Conservation (phyloP, 2,329 filamentous ascomycete species). For the Penicillium sp. region DNA sequence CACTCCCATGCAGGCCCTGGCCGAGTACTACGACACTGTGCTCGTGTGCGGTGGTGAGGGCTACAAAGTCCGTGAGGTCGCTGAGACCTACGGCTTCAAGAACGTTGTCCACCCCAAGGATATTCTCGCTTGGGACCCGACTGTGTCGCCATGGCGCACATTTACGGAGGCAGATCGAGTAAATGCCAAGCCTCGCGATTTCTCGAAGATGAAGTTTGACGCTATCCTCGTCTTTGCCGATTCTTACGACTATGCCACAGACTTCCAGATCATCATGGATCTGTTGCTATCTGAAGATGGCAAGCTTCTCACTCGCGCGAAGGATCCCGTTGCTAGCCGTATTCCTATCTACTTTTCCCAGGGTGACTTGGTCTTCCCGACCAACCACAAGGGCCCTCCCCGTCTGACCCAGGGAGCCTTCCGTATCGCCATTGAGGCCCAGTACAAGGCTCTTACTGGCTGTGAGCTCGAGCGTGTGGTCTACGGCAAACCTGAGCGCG, state of each 20-base stretch:
- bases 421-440: constrained; percentile 71
- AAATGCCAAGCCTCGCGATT: constrained; percentile 68
- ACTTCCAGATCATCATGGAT: constrained; percentile 76
- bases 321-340: constrained; percentile 64
- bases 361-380: constrained; percentile 65
- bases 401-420: constrained; percentile 75
- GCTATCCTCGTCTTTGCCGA: constrained; percentile 75
- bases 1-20: constrained; percentile 73
- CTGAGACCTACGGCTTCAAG: constrained; percentile 72
- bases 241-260: constrained; percentile 71
- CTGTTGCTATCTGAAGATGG: constrained; percentile 69
- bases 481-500: constrained; percentile 72
- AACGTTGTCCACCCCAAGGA: constrained; percentile 73
- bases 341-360: constrained; percentile 76
- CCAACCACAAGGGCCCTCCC: constrained; percentile 61
- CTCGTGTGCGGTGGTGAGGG: constrained; percentile 74
- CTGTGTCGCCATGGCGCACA: constrained; percentile 67
- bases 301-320: constrained; percentile 62
- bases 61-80: constrained; percentile 71
- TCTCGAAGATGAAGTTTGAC: constrained; percentile 69
- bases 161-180: constrained; percentile 68
- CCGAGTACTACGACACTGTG: constrained; percentile 75
- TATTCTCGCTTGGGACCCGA: constrained; percentile 68
- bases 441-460: constrained; percentile 63
- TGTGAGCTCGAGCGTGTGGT: constrained; percentile 72